Percentiles rank a stretch among this genome's conserved stretches.
Evolutionary conservation across 2,329 filamentous ascomycete species (phyloP).

Genomic region (Fusarium brevicatenulatum): DNA sequence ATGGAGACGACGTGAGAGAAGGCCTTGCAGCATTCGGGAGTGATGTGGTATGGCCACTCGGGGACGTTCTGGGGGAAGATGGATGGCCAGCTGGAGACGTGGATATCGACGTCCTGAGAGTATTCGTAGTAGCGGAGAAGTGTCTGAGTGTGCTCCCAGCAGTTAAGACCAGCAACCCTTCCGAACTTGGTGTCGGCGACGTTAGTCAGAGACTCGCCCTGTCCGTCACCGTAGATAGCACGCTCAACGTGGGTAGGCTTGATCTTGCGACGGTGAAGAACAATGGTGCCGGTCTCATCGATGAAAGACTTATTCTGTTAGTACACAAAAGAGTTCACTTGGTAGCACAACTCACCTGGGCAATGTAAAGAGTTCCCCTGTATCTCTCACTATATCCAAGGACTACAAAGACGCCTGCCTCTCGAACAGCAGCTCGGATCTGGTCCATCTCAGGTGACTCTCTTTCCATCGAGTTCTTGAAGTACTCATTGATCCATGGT

Average conservation of each 20-base stretch:
- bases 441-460: conserved; percentile 55
- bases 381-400: conserved; percentile 56
- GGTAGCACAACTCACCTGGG: not conserved
- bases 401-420: conserved; percentile 55
- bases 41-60: conserved; percentile 42
- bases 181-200: conserved; percentile 52
- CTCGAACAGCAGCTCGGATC: conserved; percentile 57
- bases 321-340: accelerated
- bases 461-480: conserved; percentile 54
- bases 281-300: conserved; percentile 51
- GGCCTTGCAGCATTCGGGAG: conserved; percentile 31
- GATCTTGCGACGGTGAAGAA: conserved; percentile 58
- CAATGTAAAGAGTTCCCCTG: conserved; percentile 55
- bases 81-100: conserved; percentile 59
- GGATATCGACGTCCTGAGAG: conserved; percentile 56
- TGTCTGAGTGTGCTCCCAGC: conserved; percentile 62
- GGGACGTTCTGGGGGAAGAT: conserved; percentile 21
- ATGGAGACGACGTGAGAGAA: conserved; percentile 65
- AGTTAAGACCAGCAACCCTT: conserved; percentile 56
- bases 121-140: conserved; percentile 59
- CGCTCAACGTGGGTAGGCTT: conserved; percentile 64
- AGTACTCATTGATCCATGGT: conserved; percentile 55
- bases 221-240: conserved; percentile 58
- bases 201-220: conserved; percentile 50
- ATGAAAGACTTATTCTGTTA: conserved; percentile 51